Conservation (phyloP, 345 rosid species). For the Ceriops tagal region DNA sequence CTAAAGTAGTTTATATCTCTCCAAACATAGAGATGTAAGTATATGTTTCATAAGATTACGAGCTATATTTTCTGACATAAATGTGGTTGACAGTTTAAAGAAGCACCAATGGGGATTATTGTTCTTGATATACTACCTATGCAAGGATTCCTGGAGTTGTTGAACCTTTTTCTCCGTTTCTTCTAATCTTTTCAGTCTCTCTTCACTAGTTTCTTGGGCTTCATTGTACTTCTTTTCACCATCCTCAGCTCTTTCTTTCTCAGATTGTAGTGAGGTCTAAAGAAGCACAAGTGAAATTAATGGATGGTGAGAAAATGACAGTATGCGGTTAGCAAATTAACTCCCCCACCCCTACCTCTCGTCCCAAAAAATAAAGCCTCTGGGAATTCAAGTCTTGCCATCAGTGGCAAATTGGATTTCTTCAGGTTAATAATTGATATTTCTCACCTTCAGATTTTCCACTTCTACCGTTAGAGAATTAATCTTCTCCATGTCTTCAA, state of each 20-base stretch:
- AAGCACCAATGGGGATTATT: not conserved
- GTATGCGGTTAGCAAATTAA: not conserved
- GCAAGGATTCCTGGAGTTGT: slow-evolving; percentile 71
- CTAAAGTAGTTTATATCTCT: slow-evolving; percentile 14
- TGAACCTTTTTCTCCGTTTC: slow-evolving; percentile 71
- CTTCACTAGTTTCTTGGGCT: slow-evolving; percentile 49
- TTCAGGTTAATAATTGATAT: slow-evolving; percentile 5
- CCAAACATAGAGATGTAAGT: not conserved
- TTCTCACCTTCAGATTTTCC: slow-evolving; percentile 40
- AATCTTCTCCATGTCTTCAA: slow-evolving; percentile 45
- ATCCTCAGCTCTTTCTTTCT: slow-evolving; percentile 59
- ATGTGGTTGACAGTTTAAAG: not conserved
- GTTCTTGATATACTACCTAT: slow-evolving; percentile 39
- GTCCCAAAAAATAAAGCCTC: no score
- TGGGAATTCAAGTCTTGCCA: not conserved
- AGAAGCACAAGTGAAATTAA: slow-evolving; percentile 6
- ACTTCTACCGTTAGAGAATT: slow-evolving; percentile 42
- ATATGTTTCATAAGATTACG: slow-evolving; percentile 1
- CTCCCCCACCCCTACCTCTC: not conserved
- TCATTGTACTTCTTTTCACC: slow-evolving; percentile 55
- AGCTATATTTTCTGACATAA: not conserved
- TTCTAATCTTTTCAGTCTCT: slow-evolving; percentile 50
- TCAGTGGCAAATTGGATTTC: not conserved
- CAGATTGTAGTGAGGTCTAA: slow-evolving; percentile 60
- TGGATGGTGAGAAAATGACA: slow-evolving; percentile 5